phyloP scores from a whole-genome alignment of 352 stramenopile species.

The Pythium aquatile region DNA sequence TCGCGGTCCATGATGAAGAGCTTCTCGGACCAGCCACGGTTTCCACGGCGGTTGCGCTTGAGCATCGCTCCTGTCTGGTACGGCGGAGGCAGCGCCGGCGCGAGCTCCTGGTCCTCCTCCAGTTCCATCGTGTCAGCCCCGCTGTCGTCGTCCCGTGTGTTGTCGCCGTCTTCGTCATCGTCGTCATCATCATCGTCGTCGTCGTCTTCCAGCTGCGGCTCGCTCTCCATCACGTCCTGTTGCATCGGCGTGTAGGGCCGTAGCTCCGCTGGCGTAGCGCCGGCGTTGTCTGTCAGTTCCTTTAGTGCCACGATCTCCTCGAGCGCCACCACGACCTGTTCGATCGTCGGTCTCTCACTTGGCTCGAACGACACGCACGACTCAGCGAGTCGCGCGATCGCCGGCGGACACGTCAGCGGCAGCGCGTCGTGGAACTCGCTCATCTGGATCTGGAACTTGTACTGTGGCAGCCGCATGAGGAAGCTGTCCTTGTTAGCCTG shows the following conservation, averaged over 20 bases:
- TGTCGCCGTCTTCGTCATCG: conserved; percentile 45
- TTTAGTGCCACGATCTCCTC: conserved; percentile 41
- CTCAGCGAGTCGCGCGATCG: conserved; percentile 59
- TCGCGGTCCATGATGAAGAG: conserved; percentile 69
- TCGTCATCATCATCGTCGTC: conserved; percentile 49
- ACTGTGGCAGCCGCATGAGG: conserved; percentile 75
- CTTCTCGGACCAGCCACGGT: conserved; percentile 68
- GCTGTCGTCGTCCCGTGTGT: conserved; percentile 52
- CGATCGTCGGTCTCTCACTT: conserved; percentile 50
- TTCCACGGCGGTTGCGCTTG: conserved; percentile 72
- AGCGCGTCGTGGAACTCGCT: conserved; percentile 71
- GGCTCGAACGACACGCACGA: conserved; percentile 81
- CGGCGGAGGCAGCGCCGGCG: conserved; percentile 36
- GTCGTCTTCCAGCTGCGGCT: conserved; percentile 56
- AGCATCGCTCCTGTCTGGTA: conserved; percentile 59
- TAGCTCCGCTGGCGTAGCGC: conserved; percentile 36
- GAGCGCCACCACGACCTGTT: conserved; percentile 44
- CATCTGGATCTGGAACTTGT: conserved; percentile 67
- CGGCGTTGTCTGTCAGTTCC: conserved; percentile 16
- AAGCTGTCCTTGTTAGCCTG: conserved; percentile 78
- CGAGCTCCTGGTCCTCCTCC: conserved; percentile 33
- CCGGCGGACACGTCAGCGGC: conserved; percentile 53
- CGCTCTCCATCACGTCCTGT: conserved; percentile 37
- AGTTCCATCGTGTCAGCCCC: conserved; percentile 35
- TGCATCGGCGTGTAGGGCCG: conserved; percentile 51